Conservation (phyloP, 176 grass and related monocot genomes). For the Chrysopogon serrulatus region DNA sequence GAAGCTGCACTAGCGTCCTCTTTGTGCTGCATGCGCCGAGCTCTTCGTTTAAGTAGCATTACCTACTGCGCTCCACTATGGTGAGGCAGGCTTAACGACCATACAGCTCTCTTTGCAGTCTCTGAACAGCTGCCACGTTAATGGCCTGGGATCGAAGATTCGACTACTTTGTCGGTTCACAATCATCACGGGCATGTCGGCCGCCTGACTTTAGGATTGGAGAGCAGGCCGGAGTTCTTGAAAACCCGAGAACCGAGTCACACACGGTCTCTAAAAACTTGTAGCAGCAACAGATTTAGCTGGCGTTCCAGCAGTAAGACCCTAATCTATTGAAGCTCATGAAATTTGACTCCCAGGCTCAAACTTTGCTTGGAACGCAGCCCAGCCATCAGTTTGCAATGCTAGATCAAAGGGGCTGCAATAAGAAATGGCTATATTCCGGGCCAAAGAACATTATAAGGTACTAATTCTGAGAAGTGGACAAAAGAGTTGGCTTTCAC, state of each 20-base stretch:
- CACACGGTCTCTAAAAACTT: background rate
- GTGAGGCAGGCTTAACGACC: conserved; percentile 15
- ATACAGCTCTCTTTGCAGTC: background rate
- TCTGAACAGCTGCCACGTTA: conserved; percentile 24
- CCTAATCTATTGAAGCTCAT: background rate
- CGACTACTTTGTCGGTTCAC: background rate
- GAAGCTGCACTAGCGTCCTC: conserved; percentile 13
- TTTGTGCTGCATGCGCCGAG: conserved; percentile 17
- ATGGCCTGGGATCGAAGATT: conserved; percentile 13
- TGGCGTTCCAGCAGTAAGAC: background rate
- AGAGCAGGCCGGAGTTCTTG: conserved; percentile 1
- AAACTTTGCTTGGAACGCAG: background rate
- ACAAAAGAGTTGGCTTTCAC: background rate
- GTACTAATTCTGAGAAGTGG: background rate
- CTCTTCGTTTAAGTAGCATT: conserved; percentile 16
- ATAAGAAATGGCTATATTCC: background rate
- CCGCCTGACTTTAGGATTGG: background rate
- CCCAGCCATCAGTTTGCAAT: background rate
- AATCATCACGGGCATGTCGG: conserved; percentile 21
- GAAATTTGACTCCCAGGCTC: background rate
- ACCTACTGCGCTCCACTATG: conserved; percentile 53
- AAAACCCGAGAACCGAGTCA: conserved; percentile 12
- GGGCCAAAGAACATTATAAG: too few relatives aligned
- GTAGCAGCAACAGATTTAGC: background rate
- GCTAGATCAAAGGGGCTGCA: background rate